phyloP scores from a whole-genome alignment of 2,329 filamentous ascomycete species.

The Colletotrichum camelliae region DNA sequence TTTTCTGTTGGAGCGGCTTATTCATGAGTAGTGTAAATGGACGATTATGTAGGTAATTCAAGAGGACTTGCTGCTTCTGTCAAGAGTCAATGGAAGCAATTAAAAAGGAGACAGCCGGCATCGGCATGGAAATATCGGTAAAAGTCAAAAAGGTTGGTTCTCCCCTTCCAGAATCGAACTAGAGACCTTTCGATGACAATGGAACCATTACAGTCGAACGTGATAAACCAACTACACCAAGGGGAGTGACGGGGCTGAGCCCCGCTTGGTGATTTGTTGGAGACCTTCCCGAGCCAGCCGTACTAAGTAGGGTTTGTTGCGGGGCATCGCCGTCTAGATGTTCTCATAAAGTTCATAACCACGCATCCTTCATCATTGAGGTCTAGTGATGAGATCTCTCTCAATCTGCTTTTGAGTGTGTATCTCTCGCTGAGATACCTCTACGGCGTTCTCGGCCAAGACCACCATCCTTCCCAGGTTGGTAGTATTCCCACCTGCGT shows the following conservation, averaged over 20 bases:
- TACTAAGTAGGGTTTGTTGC: background rate
- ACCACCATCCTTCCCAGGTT: background rate
- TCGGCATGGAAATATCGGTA: background rate
- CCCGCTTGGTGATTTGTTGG: background rate
- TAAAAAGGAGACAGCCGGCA: background rate
- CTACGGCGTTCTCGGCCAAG: background rate
- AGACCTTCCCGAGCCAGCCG: rapidly evolving
- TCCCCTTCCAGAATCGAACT: conserved; percentile 22
- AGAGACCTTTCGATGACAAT: conserved; percentile 20
- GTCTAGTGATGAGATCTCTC: background rate
- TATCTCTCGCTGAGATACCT: background rate
- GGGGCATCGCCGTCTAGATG: background rate
- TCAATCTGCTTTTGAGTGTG: background rate
- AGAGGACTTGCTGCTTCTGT: background rate
- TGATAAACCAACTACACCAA: conserved; percentile 24
- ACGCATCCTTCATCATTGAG: background rate
- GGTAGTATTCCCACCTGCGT: background rate
- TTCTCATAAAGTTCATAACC: background rate
- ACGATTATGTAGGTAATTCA: background rate
- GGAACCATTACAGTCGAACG: conserved; percentile 23
- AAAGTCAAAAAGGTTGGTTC: conserved; percentile 26
- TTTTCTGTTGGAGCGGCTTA: rapidly evolving
- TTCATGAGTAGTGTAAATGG: background rate
- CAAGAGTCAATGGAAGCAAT: background rate
- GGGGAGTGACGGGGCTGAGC: conserved; percentile 7